Conservation (phyloP, 257 asterid species). For the Leonotis leonurus region DNA sequence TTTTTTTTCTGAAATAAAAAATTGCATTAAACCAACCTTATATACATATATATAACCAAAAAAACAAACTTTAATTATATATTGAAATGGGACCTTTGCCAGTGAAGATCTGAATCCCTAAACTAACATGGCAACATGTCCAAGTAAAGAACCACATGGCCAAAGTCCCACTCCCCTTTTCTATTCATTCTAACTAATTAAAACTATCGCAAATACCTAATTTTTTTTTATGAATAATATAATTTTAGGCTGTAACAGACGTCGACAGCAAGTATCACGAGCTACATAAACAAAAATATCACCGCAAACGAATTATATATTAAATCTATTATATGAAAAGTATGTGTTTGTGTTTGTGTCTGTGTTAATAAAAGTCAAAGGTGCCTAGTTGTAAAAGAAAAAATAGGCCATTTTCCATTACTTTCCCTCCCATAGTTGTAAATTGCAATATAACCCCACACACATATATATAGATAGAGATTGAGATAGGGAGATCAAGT, state of each 20-base stretch:
- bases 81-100: constrained; percentile 35
- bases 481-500: background rate
- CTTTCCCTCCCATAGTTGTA: constrained; percentile 3
- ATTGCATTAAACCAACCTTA: no score
- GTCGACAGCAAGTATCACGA: constrained; percentile 9
- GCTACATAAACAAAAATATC: background rate
- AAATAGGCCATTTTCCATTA: constrained; percentile 11
- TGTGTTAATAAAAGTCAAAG: constrained; percentile 11
- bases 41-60: no score
- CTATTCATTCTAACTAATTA: background rate
- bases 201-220: background rate
- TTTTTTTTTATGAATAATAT: background rate
- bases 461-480: no score
- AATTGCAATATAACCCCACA: background rate
- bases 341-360: background rate
- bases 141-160: constrained; percentile 45
- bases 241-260: background rate
- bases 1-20: background rate
- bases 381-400: background rate
- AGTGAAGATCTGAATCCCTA: constrained; percentile 32
- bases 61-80: constrained; percentile 21
- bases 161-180: background rate
- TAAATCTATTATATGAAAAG: no score
- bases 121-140: constrained; percentile 34
- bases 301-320: background rate